A percentile compares a stretch with the other conserved stretches of the same genome.
Conservation (phyloP, 495 filamentous ascomycete species). For the Penicillium lagena region DNA sequence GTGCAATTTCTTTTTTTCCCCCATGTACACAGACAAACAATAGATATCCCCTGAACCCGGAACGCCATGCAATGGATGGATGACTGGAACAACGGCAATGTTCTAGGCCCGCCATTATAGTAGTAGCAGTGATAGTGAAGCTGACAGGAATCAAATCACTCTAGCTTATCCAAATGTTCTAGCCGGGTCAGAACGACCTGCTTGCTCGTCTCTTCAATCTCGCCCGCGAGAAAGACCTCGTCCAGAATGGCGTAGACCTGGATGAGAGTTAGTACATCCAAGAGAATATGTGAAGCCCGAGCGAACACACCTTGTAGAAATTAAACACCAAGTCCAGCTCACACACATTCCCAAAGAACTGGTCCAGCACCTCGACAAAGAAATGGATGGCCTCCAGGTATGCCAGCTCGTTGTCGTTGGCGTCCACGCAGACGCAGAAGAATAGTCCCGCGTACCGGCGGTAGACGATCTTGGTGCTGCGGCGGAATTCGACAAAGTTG, state of each 20-base stretch:
- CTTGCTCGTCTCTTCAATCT: conserved; percentile 97
- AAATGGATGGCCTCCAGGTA: conserved; percentile 98
- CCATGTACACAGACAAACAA: background rate
- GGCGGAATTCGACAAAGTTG: conserved; percentile 90
- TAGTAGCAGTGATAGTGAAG: too few relatives aligned
- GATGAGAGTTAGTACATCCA: conserved; percentile 5
- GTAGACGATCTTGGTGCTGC: conserved; percentile 88
- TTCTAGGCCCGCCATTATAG: too few relatives aligned
- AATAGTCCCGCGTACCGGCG: conserved; percentile 94
- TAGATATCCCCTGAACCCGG: background rate
- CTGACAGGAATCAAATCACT: conserved; percentile 39
- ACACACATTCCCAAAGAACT: conserved; percentile 98
- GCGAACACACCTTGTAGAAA: conserved; percentile 69
- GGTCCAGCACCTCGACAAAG: conserved; percentile 96
- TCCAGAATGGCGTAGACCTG: conserved; percentile 98
- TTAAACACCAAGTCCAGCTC: conserved; percentile 99
- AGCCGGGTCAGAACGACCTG: conserved; percentile 92
- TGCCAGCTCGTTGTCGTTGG: conserved; percentile 96
- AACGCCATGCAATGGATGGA: conserved; percentile 20
- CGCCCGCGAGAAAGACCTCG: conserved; percentile 93
- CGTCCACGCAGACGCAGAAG: conserved; percentile 98
- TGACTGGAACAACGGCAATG: background rate
- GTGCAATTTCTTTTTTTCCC: background rate
- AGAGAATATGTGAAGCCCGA: background rate
- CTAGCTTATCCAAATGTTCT: conserved; percentile 94